phyloP scores from a whole-genome alignment of 2,329 filamentous ascomycete genomes.

The Coniella lustricola region DNA sequence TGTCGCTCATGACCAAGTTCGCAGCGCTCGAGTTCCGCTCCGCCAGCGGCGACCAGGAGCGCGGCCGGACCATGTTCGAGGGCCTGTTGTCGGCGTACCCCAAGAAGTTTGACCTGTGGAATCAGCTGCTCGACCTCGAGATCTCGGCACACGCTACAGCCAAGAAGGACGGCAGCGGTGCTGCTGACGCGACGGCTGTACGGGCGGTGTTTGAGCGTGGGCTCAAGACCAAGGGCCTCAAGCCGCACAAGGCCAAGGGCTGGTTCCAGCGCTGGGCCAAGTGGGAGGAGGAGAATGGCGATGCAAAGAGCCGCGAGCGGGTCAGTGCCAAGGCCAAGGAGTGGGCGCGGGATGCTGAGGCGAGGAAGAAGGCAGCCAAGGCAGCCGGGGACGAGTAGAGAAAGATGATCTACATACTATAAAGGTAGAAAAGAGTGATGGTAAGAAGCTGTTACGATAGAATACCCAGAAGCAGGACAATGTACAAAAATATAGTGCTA shows the following conservation, averaged over 20 bases:
- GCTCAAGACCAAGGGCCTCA: slow-evolving; percentile 60
- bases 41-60: slow-evolving; percentile 74
- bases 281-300: slow-evolving; percentile 73
- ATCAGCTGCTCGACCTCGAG: slow-evolving; percentile 83
- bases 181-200: slow-evolving; percentile 40
- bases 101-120: slow-evolving; percentile 90
- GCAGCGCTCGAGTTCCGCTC: slow-evolving; percentile 88
- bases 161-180: slow-evolving; percentile 37
- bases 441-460: background rate
- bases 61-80: slow-evolving; percentile 91
- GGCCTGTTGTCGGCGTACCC: slow-evolving; percentile 76
- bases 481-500: too few species aligned
- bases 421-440: too few species aligned
- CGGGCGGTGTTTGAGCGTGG: slow-evolving; percentile 79
- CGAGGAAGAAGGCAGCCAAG: slow-evolving; percentile 27
- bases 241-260: slow-evolving; percentile 73
- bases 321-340: slow-evolving; percentile 65
- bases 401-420: background rate
- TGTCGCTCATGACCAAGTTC: slow-evolving; percentile 75
- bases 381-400: slow-evolving; percentile 19
- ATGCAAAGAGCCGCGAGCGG: slow-evolving; percentile 60
- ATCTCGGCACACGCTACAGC: slow-evolving; percentile 49
- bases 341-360: slow-evolving; percentile 52
- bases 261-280: slow-evolving; percentile 90
- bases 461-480: background rate